Base-by-base conservation (phyloP, 371 early-diverging fungal species). In the Mortierella sp. region DNA sequence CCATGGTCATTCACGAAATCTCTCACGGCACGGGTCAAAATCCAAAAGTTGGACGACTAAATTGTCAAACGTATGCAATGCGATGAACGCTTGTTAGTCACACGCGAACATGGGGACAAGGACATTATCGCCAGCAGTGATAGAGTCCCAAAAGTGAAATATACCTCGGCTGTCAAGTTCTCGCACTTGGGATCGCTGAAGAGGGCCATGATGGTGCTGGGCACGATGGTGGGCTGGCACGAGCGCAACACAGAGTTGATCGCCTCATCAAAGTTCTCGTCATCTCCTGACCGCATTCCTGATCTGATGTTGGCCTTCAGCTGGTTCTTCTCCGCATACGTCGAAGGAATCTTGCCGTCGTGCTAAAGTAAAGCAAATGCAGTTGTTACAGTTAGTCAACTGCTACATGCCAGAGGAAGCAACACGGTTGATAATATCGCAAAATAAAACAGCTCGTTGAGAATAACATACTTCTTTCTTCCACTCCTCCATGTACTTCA, bases 211-310 rank as follows among this genome's bases (percentile, higher is more conserved):
- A 93, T 82, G 40, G 86, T 71, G 14, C 85, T 84, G 22, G 92
- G 86, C n/a, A 93, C 82, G 85, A 90, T 45, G 22, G 70, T 77
- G 19, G 66, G 43, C 31, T 80, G 69, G 45, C 89, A 86, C 14
- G 90, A 74, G 58, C 91, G 85, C 87, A 90, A 85, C 9, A 91
- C 92, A 41, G 90, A 86, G 11, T 89, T 84, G 26, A 91, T 77
- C 0, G 98, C 98, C 85, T 98, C 96, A 16, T 92, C 93, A 83
- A 96, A 96, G 79, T 98, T 98, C 74, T 97, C 97, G 73, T 93
- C 90, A 48, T 96, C 96, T 2, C 86, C 71, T 8, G 87, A 86
- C 24, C 91, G 87, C 87, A 90, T 92, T 63, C 88, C 89, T 2
- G 80, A 65, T 9, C 80, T 79, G 8, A 97, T 87, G 43, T 89